A percentile compares a stretch with the other conserved stretches of the same genome.
Evolutionary conservation across 2,329 filamentous ascomycete species (phyloP).

Genomic region (Fusarium begoniae): DNA sequence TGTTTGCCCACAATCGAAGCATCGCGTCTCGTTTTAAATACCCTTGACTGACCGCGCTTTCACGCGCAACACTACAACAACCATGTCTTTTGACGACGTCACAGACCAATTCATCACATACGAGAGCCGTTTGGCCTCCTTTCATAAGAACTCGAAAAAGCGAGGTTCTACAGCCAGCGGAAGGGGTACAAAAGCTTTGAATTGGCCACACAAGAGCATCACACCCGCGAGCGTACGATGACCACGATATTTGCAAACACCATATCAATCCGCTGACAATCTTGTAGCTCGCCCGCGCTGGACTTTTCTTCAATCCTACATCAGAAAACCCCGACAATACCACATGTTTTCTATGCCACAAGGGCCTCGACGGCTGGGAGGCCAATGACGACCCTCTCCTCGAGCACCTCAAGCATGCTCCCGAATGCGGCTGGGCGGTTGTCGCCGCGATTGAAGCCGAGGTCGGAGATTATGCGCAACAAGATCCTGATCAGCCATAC

Average conservation of each 20-base stretch:
- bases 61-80: constrained; percentile 33
- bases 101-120: constrained; percentile 67
- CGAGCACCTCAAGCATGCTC: constrained; percentile 87
- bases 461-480: constrained; percentile 68
- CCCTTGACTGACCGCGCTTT: constrained; percentile 26
- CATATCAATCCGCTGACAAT: constrained; percentile 33
- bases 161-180: constrained; percentile 71
- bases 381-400: constrained; percentile 81
- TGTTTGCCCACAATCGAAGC: constrained; percentile 10
- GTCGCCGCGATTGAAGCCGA: constrained; percentile 70
- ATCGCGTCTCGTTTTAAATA: constrained; percentile 33
- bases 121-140: constrained; percentile 82
- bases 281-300: constrained; percentile 82
- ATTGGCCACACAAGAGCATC: constrained; percentile 77
- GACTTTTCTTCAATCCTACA: constrained; percentile 87
- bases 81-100: constrained; percentile 49
- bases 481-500: constrained; percentile 76
- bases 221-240: constrained; percentile 45
- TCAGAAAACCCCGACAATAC: constrained; percentile 84
- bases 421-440: constrained; percentile 87
- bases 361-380: constrained; percentile 92
- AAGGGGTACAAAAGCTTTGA: constrained; percentile 61
- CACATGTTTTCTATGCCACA: constrained; percentile 86
- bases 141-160: constrained; percentile 74
- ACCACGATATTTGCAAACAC: not conserved